phyloP scores from a whole-genome alignment of 1,284 basidiomycete genomes.

The Golubevia pallescens region DNA sequence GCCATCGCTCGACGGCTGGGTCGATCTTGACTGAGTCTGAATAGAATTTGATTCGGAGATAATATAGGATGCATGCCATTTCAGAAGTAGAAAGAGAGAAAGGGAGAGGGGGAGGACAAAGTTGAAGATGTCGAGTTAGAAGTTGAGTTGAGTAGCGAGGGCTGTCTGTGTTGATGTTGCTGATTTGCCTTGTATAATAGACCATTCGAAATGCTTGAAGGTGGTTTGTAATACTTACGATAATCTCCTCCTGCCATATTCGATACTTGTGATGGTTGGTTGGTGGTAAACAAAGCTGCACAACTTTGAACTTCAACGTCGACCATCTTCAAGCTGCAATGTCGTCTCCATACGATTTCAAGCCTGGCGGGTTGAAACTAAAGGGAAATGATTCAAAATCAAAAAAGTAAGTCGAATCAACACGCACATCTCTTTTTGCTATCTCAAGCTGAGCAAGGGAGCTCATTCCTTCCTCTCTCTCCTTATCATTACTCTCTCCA shows the following conservation, averaged over 20 bases:
- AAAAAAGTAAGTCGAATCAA: conserved; percentile 74
- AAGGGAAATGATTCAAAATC: conserved; percentile 77
- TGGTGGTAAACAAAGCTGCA: not conserved
- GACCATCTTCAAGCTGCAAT: not conserved
- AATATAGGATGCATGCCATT: not conserved
- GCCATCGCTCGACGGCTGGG: conserved; percentile 55
- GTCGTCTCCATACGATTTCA: conserved; percentile 84
- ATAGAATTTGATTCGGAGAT: not conserved
- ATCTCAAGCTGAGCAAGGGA: conserved; percentile 21
- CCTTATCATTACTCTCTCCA: not conserved
- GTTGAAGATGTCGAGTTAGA: not conserved
- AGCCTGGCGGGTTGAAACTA: conserved; percentile 86
- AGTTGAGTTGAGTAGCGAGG: not conserved
- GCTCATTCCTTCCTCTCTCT: not conserved
- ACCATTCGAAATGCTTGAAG: not conserved
- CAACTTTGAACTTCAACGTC: too few relatives aligned
- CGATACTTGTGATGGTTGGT: conserved; percentile 6
- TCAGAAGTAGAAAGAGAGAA: too few relatives aligned
- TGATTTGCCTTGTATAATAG: too few relatives aligned
- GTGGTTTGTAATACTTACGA: conserved; percentile 22
- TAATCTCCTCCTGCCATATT: conserved; percentile 51
- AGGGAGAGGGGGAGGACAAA: not conserved
- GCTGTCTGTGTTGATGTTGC: not conserved
- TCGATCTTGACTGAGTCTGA: conserved; percentile 55
- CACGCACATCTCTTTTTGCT: conserved; percentile 9